Conservation (phyloP, 495 filamentous ascomycete species). For the Hyphodiscus hymeniophilus region DNA sequence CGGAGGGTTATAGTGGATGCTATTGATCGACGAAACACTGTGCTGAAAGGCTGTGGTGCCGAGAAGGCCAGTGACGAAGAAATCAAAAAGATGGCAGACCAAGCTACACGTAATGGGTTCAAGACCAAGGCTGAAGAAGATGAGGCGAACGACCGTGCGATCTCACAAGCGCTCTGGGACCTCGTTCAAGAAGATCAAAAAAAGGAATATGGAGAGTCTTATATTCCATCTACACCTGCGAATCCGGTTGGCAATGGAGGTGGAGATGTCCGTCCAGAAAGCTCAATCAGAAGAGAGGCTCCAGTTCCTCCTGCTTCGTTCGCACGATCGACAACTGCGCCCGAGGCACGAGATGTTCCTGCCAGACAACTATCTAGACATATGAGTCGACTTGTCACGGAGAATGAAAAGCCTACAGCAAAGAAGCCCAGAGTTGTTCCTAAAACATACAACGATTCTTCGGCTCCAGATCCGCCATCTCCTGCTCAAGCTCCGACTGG, state of each 20-base stretch:
- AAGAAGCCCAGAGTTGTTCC: constrained; percentile 16
- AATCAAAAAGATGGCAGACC: constrained; percentile 51
- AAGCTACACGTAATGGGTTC: constrained; percentile 66
- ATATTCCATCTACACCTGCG: constrained; percentile 53
- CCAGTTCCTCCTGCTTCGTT: background rate
- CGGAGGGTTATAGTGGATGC: constrained; percentile 68
- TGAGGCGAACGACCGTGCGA: constrained; percentile 84
- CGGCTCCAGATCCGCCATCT: constrained; percentile 1
- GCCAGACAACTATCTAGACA: constrained; percentile 14
- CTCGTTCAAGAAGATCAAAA: constrained; percentile 73
- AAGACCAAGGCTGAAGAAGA: constrained; percentile 81
- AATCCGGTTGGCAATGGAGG: constrained; percentile 50
- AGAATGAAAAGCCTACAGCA: constrained; percentile 15
- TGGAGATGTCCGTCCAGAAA: constrained; percentile 9
- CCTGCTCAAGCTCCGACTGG: constrained; percentile 17
- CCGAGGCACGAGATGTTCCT: constrained; percentile 7
- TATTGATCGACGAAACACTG: constrained; percentile 57
- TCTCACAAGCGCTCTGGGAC: constrained; percentile 79
- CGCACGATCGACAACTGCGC: background rate
- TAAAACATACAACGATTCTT: constrained; percentile 5
- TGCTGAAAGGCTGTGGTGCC: constrained; percentile 68
- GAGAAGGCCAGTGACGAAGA: constrained; percentile 47
- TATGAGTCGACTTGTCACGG: constrained; percentile 22
- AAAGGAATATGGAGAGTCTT: constrained; percentile 56
- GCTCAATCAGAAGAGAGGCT: constrained; percentile 4